Evolutionary conservation across 1,284 basidiomycete species (phyloP).

Genomic region (Boletus semigastroideus): DNA sequence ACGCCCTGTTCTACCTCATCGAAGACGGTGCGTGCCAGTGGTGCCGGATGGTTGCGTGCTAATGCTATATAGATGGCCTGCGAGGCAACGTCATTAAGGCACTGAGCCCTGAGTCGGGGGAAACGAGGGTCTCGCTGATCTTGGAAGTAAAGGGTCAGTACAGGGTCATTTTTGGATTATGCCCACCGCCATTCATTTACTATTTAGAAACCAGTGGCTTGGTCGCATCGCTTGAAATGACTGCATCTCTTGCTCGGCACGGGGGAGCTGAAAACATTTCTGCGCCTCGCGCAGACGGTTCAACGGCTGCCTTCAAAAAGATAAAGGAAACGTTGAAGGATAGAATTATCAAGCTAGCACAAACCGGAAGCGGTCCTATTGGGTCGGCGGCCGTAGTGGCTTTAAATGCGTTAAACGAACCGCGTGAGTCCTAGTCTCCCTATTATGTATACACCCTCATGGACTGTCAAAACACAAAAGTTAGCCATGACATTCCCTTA

Average conservation of each 20-base stretch:
- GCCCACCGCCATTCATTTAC: not conserved
- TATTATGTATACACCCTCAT: not conserved
- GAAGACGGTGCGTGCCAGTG: not conserved
- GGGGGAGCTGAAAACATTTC: not conserved
- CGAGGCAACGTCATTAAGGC: not conserved
- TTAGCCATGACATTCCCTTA: not conserved
- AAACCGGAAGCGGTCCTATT: not conserved
- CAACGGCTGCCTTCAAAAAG: not conserved
- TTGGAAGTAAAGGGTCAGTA: conserved; percentile 7
- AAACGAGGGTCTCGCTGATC: not conserved
- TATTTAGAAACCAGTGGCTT: not conserved
- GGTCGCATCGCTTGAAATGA: conserved; percentile 4
- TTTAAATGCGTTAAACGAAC: not conserved
- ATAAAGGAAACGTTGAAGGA: not conserved
- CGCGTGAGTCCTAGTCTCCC: not conserved
- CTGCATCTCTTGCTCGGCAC: not conserved
- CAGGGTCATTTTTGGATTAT: not conserved
- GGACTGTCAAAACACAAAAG: not conserved
- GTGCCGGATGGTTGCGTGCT: not conserved
- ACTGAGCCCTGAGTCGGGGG: not conserved
- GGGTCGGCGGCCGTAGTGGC: conserved; percentile 4
- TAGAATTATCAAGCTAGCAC: not conserved
- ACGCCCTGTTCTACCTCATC: conserved; percentile 2
- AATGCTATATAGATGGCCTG: not conserved
- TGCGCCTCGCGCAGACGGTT: not conserved